Conservation (phyloP, 371 early-diverging fungal genomes). For the Vairimorpha necatrix region DNA sequence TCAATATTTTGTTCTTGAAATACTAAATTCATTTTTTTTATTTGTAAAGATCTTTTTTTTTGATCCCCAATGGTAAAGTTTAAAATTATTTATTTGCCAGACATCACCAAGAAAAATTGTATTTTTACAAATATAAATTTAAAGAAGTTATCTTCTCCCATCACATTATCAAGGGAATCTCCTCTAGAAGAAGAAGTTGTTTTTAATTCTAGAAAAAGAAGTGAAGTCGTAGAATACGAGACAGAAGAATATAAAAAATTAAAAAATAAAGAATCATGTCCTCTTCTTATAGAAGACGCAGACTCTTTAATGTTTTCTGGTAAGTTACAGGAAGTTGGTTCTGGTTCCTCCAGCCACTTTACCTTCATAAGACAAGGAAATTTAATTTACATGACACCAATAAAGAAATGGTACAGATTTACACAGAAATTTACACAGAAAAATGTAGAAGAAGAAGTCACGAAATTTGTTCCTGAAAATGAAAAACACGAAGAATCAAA, state of each 20-base stretch:
- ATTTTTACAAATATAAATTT: slow-evolving; percentile 43
- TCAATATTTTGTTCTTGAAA: too few relatives aligned
- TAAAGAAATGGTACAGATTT: slow-evolving; percentile 63
- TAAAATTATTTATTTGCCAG: slow-evolving; percentile 17
- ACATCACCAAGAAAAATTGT: slow-evolving; percentile 18
- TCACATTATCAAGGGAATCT: slow-evolving; percentile 33
- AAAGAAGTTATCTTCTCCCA: slow-evolving; percentile 20
- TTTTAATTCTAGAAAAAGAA: slow-evolving; percentile 56
- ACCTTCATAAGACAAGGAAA: slow-evolving; percentile 56
- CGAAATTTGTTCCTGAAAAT: slow-evolving; percentile 41
- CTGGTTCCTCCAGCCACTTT: slow-evolving; percentile 53
- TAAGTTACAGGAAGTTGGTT: slow-evolving; percentile 45
- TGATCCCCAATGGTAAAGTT: slow-evolving; percentile 12
- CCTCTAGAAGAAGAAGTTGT: slow-evolving; percentile 36
- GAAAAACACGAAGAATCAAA: slow-evolving; percentile 6
- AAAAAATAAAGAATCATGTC: slow-evolving; percentile 56
- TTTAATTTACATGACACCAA: slow-evolving; percentile 48
- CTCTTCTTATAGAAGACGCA: slow-evolving; percentile 52
- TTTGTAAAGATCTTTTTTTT: slow-evolving; percentile 1
- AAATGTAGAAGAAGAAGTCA: slow-evolving; percentile 51
- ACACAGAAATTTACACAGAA: slow-evolving; percentile 50
- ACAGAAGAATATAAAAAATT: slow-evolving; percentile 53
- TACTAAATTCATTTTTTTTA: background rate
- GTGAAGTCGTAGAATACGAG: slow-evolving; percentile 62
- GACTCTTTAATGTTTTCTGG: slow-evolving; percentile 55